A percentile compares a stretch with the other conserved stretches of the same genome.
These are phyloP conservation scores for Tulasnella sp. DNA, from an alignment of 768 basidiomycete species.

Conservation along the genomic window DNA sequence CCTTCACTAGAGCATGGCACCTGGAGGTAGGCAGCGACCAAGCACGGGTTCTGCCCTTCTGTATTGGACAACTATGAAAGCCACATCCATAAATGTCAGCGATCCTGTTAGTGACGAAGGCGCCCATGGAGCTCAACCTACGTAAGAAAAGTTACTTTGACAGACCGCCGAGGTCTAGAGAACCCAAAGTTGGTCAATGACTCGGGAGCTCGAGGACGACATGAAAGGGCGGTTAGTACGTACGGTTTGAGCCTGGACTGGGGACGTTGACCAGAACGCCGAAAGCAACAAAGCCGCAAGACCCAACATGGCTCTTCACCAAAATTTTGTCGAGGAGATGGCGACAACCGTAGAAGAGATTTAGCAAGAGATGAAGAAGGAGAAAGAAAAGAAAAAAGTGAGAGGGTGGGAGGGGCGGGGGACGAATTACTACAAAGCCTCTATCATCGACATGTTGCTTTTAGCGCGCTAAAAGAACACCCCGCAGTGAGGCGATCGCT, in stretches of 20 bases:
- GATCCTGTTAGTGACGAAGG: background rate
- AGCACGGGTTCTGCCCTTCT: constrained; percentile 6
- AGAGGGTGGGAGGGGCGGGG: background rate
- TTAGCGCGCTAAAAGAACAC: background rate
- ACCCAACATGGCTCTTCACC: background rate
- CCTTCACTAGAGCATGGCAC: background rate
- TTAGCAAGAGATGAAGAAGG: background rate
- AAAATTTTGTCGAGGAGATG: background rate
- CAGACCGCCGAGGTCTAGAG: background rate
- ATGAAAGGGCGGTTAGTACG: background rate
- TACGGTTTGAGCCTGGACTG: constrained; percentile 11
- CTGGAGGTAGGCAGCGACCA: constrained; percentile 12
- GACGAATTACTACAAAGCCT: background rate
- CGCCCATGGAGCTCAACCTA: background rate
- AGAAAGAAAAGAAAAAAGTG: background rate
- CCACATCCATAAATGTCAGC: background rate
- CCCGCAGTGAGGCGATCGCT: background rate
- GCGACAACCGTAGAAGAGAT: background rate
- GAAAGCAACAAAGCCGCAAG: background rate
- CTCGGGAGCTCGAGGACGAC: background rate
- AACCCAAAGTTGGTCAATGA: background rate
- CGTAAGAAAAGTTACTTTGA: background rate
- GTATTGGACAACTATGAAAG: background rate
- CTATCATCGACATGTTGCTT: background rate
- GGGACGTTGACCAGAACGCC: background rate